Evolutionary conservation across 257 asterid genomes (phyloP).

Genomic region (Jaltomata sinuosa): DNA sequence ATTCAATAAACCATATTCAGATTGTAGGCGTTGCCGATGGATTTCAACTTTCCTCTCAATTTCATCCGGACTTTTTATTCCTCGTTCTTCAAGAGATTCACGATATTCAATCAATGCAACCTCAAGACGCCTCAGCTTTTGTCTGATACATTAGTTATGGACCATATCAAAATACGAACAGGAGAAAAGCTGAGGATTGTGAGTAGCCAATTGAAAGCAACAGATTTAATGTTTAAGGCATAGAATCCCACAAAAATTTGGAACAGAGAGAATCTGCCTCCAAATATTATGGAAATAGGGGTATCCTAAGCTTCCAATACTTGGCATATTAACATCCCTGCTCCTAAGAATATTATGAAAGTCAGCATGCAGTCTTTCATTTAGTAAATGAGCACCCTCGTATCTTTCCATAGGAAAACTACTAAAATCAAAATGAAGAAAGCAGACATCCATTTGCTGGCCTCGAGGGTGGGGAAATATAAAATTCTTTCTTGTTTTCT

Average conservation of each 20-base stretch:
- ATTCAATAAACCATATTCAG: slow-evolving; percentile 60
- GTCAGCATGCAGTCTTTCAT: background rate
- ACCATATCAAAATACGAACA: slow-evolving; percentile 6
- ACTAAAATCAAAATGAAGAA: background rate
- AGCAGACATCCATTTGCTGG: background rate
- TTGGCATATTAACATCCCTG: background rate
- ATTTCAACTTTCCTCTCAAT: slow-evolving; percentile 70
- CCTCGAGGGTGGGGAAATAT: background rate
- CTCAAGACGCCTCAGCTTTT: slow-evolving; percentile 81
- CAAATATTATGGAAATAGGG: background rate
- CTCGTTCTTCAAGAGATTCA: slow-evolving; percentile 87
- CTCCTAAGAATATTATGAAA: background rate
- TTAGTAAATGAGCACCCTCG: background rate
- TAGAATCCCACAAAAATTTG: background rate
- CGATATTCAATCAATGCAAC: slow-evolving; percentile 82
- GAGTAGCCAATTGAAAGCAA: background rate
- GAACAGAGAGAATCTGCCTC: background rate
- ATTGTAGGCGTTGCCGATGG: slow-evolving; percentile 52
- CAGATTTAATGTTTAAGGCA: background rate
- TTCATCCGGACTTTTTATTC: slow-evolving; percentile 49
- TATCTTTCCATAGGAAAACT: background rate
- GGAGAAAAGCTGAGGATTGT: background rate
- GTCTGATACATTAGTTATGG: slow-evolving; percentile 36
- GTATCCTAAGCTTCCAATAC: background rate
- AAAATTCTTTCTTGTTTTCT: background rate